Evolutionary conservation across 371 early-diverging fungal genomes (phyloP).

Genomic region (Syncephalastrum sp.): DNA sequence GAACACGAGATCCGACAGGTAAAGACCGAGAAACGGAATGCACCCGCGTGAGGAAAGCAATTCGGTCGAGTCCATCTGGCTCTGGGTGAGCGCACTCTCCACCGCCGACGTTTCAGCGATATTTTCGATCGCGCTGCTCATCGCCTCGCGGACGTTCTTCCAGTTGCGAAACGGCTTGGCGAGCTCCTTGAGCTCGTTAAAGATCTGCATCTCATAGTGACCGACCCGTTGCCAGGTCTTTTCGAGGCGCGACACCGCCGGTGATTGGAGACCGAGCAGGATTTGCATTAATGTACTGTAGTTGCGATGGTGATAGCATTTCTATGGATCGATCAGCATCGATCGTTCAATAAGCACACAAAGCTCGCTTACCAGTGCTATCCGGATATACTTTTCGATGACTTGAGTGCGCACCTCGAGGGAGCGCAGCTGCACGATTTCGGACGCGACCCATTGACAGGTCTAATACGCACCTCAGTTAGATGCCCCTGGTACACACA

Average conservation of each 20-base stretch:
- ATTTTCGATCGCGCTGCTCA: constrained; percentile 48
- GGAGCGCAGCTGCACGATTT: constrained; percentile 35
- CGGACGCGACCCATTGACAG: constrained; percentile 52
- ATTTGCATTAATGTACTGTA: constrained; percentile 61
- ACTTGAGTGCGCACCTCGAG: constrained; percentile 35
- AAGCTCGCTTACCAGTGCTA: constrained; percentile 37
- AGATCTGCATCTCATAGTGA: constrained; percentile 44
- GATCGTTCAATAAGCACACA: neutral
- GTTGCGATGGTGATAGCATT: constrained; percentile 61
- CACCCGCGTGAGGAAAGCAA: constrained; percentile 30
- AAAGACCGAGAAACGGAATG: constrained; percentile 63
- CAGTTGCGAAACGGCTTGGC: constrained; percentile 61
- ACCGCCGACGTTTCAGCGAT: constrained; percentile 45
- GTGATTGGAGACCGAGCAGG: constrained; percentile 56
- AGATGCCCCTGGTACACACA: neutral
- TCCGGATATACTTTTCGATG: constrained; percentile 50
- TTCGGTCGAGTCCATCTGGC: constrained; percentile 15
- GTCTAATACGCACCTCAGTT: constrained; percentile 17
- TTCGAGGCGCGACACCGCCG: constrained; percentile 48
- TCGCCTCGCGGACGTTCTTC: constrained; percentile 54
- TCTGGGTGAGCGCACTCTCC: constrained; percentile 36
- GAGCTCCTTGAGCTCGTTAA: constrained; percentile 52
- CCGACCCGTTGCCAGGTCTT: constrained; percentile 55
- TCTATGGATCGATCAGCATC: constrained; percentile 21
- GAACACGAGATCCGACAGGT: constrained; percentile 65